These are phyloP conservation scores for Aurifilum marmelostoma DNA, from an alignment of 2,329 filamentous ascomycete genomes.

Conservation along the genomic window DNA sequence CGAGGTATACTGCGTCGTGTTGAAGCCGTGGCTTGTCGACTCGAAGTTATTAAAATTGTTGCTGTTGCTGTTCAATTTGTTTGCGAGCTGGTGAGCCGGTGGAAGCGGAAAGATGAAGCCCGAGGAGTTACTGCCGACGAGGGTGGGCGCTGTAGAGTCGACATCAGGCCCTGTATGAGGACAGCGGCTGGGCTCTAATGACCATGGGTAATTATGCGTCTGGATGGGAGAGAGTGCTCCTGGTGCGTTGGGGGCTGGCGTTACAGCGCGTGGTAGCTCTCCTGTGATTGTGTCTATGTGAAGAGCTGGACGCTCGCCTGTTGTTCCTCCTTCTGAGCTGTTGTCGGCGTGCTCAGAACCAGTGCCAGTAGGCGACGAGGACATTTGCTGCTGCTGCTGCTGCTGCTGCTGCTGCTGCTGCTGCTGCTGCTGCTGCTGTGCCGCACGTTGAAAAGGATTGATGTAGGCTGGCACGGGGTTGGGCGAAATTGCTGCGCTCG, in stretches of 20 bases:
- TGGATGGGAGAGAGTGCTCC: constrained; percentile 22
- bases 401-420: constrained; percentile 24
- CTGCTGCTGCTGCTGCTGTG: constrained; percentile 33
- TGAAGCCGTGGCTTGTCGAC: constrained; percentile 20
- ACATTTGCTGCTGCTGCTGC: constrained; percentile 4
- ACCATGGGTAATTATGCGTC: constrained; percentile 28
- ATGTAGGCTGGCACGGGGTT: constrained; percentile 25
- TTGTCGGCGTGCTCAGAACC: constrained; percentile 31
- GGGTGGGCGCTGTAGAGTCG: constrained; percentile 4
- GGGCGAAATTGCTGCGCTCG: constrained; percentile 32
- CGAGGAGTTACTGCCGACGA: constrained; percentile 8
- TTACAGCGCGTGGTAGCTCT: constrained; percentile 26
- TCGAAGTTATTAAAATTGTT: constrained; percentile 18
- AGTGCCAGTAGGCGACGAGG: constrained; percentile 16
- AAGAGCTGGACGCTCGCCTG: constrained; percentile 7
- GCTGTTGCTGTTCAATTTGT: neutral
- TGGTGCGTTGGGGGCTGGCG: constrained; percentile 17
- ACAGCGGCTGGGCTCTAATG: constrained; percentile 17
- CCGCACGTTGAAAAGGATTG: constrained; percentile 25
- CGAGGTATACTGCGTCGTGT: constrained; percentile 26
- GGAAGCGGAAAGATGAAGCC: neutral
- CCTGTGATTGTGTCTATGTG: constrained; percentile 24
- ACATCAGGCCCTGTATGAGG: neutral
- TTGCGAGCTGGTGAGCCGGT: neutral
- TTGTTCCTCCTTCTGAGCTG: constrained; percentile 20